Base-by-base conservation (phyloP, 148 eudicot species). In the Cornus controversa region DNA sequence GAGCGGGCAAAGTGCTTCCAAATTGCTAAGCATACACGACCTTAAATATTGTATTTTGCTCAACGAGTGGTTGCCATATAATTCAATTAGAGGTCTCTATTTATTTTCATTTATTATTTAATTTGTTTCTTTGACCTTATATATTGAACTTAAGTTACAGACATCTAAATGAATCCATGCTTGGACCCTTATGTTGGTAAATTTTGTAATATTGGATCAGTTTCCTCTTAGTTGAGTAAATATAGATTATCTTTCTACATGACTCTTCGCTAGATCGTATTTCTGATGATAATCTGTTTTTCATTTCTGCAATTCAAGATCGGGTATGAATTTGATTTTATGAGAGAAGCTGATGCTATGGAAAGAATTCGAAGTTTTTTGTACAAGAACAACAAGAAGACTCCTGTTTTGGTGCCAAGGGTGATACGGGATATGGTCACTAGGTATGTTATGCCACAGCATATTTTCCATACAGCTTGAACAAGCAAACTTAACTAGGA, bases 261-360 rank as follows among this genome's bases (percentile, higher is more conserved):
- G 62, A 66, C 2, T 31, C 9, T 15, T 26, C 71, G 23, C 24
- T 3, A 36, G 27, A 66, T 22, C 71, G 22, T 54, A 42, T 14
- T 70, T 71, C 42, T 74, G 18, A 50, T 73, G 29, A 45, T 78
- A 67, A 71, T 69, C 50, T 77, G 66, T 13, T 77, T 31, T 79
- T 26, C 37, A 9, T 74, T 80, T 83, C 70, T 82, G 50, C 36
- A 54, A 58, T 78, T 76, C 78, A 75, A 94, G 98, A 94, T 94
- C 72, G 94, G 93, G 50, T 90, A 86, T 80, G 97, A 92, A 82
- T 94, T 94, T 76, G 87, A 94, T 81, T 94, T 94, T 86, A 71
- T 78, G 74, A 89, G 93, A 81, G 94, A 96, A 84, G 99, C 99
- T 74, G 87, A 79, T 71, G 97, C 99, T 45, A 96, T 96, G 99